These are phyloP conservation scores for Cynara cardunculus DNA, from an alignment of 129 eudicot genomes.

Conservation along the genomic window DNA sequence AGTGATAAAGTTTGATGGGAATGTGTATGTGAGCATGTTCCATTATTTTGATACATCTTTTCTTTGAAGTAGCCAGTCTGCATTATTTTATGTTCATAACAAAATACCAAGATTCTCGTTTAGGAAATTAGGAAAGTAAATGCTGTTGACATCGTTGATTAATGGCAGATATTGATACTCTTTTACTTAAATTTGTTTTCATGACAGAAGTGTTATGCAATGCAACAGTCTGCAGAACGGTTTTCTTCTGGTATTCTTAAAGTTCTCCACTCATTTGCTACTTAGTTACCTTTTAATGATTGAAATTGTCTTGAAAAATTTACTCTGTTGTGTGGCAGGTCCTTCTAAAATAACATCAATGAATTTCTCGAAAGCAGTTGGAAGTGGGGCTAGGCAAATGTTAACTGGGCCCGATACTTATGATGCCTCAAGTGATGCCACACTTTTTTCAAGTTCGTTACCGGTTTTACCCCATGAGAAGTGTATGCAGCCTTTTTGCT, in stretches of 20 bases:
- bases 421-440: constrained; percentile 49
- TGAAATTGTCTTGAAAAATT: neutral
- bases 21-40: neutral
- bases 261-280: neutral
- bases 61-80: neutral
- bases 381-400: constrained; percentile 33
- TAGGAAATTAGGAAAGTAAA: neutral
- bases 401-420: constrained; percentile 41
- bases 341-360: constrained; percentile 31
- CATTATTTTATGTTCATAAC: neutral
- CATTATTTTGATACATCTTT: neutral
- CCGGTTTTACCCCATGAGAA: constrained; percentile 84
- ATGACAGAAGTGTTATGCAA: constrained; percentile 27
- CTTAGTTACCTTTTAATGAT: constrained; percentile 7
- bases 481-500: constrained; percentile 31
- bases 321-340: constrained; percentile 24
- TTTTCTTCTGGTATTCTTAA: constrained; percentile 35
- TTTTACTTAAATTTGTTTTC: neutral
- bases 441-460: constrained; percentile 79
- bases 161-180: constrained; percentile 8
- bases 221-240: constrained; percentile 39
- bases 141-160: neutral
- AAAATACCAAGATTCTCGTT: neutral
- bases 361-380: constrained; percentile 42
- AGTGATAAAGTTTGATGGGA: neutral